These are phyloP conservation scores for Podaxis sp. DNA, from an alignment of 768 basidiomycete species.

Conservation along the genomic window DNA sequence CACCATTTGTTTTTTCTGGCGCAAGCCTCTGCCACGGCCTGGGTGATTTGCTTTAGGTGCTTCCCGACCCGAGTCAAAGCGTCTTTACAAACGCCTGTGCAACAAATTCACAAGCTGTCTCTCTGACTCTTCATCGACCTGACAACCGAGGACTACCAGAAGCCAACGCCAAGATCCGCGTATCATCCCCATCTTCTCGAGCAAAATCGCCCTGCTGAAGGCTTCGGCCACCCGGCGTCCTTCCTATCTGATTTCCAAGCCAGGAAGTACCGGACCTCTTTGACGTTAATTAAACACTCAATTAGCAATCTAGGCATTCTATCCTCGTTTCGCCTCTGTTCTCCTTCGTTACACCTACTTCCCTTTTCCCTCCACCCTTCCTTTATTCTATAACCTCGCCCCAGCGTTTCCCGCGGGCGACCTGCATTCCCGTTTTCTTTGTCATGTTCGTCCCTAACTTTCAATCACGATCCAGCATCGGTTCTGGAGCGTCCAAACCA, in stretches of 20 bases:
- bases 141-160: conserved; percentile 40
- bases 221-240: conserved; percentile 32
- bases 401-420: conserved; percentile 37
- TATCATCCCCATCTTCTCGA: conserved; percentile 28
- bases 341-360: conserved; percentile 25
- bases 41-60: conserved; percentile 11
- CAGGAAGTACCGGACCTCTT: conserved; percentile 33
- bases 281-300: conserved; percentile 47
- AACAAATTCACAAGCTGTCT: conserved; percentile 29
- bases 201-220: conserved; percentile 23
- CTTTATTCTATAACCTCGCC: conserved; percentile 30
- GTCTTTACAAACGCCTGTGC: conserved; percentile 12
- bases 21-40: not conserved
- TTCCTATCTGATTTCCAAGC: conserved; percentile 28
- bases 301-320: conserved; percentile 35
- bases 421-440: conserved; percentile 29
- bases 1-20: not conserved
- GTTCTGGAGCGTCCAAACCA: conserved; percentile 1
- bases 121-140: conserved; percentile 34
- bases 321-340: conserved; percentile 29
- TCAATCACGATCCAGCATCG: conserved; percentile 20
- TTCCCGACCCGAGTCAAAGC: conserved; percentile 6
- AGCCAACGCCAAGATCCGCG: conserved; percentile 42
- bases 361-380: conserved; percentile 21
- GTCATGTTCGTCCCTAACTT: conserved; percentile 27